Evolutionary conservation across 257 asterid genomes (phyloP).

Genomic region (Anisodus tanguticus): DNA sequence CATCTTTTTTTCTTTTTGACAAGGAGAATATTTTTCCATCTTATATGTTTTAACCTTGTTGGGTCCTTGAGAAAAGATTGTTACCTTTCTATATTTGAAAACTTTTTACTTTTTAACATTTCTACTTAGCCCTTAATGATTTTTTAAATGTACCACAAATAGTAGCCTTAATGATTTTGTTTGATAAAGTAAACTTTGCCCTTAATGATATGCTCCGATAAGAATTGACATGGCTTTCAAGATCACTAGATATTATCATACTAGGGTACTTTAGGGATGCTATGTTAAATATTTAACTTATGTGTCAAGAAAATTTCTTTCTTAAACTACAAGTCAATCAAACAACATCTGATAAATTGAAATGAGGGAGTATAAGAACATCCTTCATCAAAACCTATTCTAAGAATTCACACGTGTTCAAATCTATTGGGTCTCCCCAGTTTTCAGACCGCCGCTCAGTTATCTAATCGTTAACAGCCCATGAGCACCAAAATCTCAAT

Average conservation of each 20-base stretch:
- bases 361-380: slow-evolving; percentile 9
- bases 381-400: background rate
- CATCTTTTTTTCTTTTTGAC: background rate
- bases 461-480: background rate
- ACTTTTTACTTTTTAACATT: background rate
- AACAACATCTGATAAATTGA: slow-evolving; percentile 11
- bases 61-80: background rate
- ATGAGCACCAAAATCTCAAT: background rate
- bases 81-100: background rate
- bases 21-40: too few species aligned
- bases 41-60: background rate
- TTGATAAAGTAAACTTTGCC: background rate
- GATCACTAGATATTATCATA: background rate
- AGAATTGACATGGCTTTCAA: slow-evolving; percentile 21
- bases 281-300: background rate
- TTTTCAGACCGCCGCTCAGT: background rate
- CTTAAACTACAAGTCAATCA: background rate
- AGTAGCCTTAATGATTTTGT: background rate
- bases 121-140: background rate
- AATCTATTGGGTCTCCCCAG: background rate
- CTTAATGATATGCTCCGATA: background rate
- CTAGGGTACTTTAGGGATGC: background rate
- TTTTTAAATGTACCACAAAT: too few species aligned
- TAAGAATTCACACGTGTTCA: slow-evolving; percentile 8
- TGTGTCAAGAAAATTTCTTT: background rate